These are phyloP conservation scores for Naganishia vaughanmartiniae DNA, from an alignment of 768 basidiomycete species.

Conservation along the genomic window DNA sequence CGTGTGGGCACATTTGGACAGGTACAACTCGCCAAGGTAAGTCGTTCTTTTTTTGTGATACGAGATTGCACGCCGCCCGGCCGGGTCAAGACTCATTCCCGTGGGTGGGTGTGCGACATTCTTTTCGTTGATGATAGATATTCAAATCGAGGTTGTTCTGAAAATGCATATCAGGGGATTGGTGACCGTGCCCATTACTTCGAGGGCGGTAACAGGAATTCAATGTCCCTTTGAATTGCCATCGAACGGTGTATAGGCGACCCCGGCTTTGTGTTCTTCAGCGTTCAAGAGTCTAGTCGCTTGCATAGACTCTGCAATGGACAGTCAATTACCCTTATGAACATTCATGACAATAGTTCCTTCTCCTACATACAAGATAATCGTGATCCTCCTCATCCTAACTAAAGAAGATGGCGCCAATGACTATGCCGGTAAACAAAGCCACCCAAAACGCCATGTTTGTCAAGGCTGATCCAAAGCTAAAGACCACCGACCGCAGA, in stretches of 20 bases:
- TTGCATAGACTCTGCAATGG: neutral
- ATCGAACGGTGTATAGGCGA: constrained; percentile 35
- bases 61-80: neutral
- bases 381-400: neutral
- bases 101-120: too few species aligned
- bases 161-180: constrained; percentile 71
- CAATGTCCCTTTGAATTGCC: constrained; percentile 64
- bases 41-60: neutral
- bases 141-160: constrained; percentile 67
- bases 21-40: constrained; percentile 44
- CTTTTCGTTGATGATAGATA: constrained; percentile 32
- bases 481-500: neutral
- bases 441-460: constrained; percentile 14
- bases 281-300: neutral
- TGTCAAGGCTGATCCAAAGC: constrained; percentile 3
- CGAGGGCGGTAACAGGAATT: constrained; percentile 63
- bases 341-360: neutral
- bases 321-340: neutral
- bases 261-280: neutral
- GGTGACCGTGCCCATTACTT: constrained; percentile 57
- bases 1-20: constrained; percentile 49
- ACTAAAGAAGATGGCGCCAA: constrained; percentile 7
- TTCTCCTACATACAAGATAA: neutral
- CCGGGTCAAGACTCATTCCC: neutral
- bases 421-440: neutral